Evolutionary conservation across 2,329 filamentous ascomycete species (phyloP), one percentile per base, ranked within the genome.

Genomic region (Corinectria fuckeliana): DNA sequence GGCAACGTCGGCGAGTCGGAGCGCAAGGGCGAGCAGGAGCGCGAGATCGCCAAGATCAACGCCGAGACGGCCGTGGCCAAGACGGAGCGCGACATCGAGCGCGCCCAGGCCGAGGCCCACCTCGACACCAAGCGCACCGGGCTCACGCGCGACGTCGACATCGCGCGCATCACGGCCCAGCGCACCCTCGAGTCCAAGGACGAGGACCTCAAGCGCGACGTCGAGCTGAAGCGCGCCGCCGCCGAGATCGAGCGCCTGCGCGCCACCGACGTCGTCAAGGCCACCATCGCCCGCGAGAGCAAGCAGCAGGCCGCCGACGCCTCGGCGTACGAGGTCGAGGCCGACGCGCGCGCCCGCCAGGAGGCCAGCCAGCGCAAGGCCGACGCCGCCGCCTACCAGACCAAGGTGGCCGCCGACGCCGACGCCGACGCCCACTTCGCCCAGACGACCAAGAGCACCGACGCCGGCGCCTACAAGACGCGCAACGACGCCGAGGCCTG

Each of bases 1-100:
- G 90, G 90, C 70, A 89, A 89, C 67, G 88, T 92, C 13, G 90
- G 90, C 58, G 91, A 95, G 75, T 88, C 91, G 21, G 83, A 92
- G 73, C 90, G 91, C 70, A 86, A 88, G 70, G 92, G 92, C 64
- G 85, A 91, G 69, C 90, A 93, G 63, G 92, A 95, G 73, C 91
- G 93, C 54, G 90, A 93, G 71, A 91, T 96, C 39, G 91, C 91
- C 68, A 94, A 93, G 80, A 96, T 96, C 77, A 87, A 93, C 74
- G 91, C 92, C 65, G 88, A 92, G 68, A 96, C 92, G 1, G 91
- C 91, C 1, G 91, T 95, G 1, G 85, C 91, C 61, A 92, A 94
- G 79, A 95, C 92, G 0, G 88, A 94, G 72, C 88, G 91, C 49
- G 92, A 94, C 72, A 88, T 90, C 44, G 91, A 95, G 77, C 91